Base-by-base conservation (phyloP, 805 yeast species). In the Pichia thaimueangensis region DNA sequence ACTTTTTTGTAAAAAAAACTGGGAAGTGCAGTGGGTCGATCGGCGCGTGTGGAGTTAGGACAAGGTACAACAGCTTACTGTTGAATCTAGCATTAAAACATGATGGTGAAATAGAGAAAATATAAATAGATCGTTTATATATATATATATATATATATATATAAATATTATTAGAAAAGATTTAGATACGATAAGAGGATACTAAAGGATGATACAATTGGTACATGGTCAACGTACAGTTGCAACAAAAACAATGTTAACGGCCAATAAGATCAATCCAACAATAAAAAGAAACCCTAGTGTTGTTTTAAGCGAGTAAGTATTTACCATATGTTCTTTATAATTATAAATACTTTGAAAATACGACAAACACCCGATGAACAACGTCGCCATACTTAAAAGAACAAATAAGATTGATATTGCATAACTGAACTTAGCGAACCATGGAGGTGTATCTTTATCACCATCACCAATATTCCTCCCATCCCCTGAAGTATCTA, bases 281-380 rank as follows among this genome's bases (percentile, higher is more conserved):
- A 40, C 39, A 1, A 39, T 11, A 5, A 42, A 56, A 11, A 71
- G 61, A 22, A 63, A 39, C 7, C 60, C 47, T n/a, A 44, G 17
- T 1, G 47, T 16, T 6, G 30, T 33, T 10, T 32, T 57, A 41
- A 63, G 59, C 33, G 66, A 65, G 47, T 61, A 55, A 1, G 69
- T 69, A 33, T 60, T 55, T 21, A 74, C 69, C 45, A 64, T 64
- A 37, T 64, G 67, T 23, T 62, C 53, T 16, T 72, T 65, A 49
- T 72, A 74, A 37, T 70, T 56, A 37, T 64, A 48, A n/a, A 74
- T 62, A 1, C 78, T 68, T 13, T 62, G 57, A 41, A 65, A 57
- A 50, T 75, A 75, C 47, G 70, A 68, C 16, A 64, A 42, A 1
- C 64, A 69, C 16, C 72, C 64, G 10, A 70, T 46, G 5, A 65